phyloP scores from a whole-genome alignment of 345 rosid species.

The rapeseed (Brassica napus) region DNA sequence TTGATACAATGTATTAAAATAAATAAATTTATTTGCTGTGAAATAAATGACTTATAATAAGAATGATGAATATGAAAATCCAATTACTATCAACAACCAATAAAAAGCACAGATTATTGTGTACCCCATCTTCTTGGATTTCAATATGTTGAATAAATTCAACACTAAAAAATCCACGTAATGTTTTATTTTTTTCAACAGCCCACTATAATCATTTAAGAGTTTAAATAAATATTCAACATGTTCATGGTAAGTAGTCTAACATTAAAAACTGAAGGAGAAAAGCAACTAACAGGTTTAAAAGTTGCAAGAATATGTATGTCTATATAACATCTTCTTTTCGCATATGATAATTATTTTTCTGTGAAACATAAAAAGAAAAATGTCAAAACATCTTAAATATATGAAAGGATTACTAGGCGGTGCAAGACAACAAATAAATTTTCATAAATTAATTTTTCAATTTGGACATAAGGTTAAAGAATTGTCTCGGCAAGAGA shows the following conservation, averaged over 20 bases:
- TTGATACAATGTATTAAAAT: not conserved
- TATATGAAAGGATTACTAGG: too few species aligned
- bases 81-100: not conserved
- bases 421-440: too few species aligned
- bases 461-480: too few species aligned
- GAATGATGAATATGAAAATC: not conserved
- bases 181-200: not conserved
- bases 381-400: too few species aligned
- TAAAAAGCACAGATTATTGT: not conserved
- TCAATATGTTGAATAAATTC: not conserved
- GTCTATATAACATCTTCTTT: too few species aligned
- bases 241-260: not conserved
- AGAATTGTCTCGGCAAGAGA: too few species aligned
- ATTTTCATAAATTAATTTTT: too few species aligned
- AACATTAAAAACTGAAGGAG: too few species aligned
- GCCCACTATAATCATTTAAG: not conserved
- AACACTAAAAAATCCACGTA: not conserved
- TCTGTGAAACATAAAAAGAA: too few species aligned
- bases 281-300: too few species aligned
- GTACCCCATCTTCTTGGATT: not conserved
- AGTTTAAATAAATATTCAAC: not conserved
- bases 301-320: too few species aligned
- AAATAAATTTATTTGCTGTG: not conserved
- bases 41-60: not conserved
- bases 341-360: too few species aligned